Evolutionary conservation across 495 filamentous ascomycete species (phyloP), one percentile per base, ranked within the genome.

Genomic region (Penicillium pancosmium): DNA sequence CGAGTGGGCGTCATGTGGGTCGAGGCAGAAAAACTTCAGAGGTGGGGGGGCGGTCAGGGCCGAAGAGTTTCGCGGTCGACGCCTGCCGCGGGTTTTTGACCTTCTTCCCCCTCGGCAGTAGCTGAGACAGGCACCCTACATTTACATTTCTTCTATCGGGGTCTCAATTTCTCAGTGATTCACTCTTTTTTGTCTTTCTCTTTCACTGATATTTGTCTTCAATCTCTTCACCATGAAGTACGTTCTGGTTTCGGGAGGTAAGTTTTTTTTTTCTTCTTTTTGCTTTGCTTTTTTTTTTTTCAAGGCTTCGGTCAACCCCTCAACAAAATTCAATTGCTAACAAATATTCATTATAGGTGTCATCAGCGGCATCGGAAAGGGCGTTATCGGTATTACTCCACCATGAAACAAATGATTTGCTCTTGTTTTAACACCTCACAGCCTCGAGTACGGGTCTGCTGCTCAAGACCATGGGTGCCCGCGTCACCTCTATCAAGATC

Each of bases 351-450:
- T 51, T 27, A 44, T 48, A 88, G 87, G 89, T 80, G 86, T 90
- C 63, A 91, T 92, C 55, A 85, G 81, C 64, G 91, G 91, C 60
- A 87, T 94, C 69, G 91, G 90, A 58, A 93, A 93, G 77, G 90
- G 91, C 67, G 83, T 90, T 50, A 91, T 91, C 68, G 85, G 59
- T 61, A 61, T 41, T 23, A 15, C 16, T 48, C 23, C 49, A 36
- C 48, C 38, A 41, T 53, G 18, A 56, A 31, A 49, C 21, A 23
- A 52, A 31, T 27, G 46, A 50, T 35, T 41, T 38, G 11, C 15
- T 27, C 44, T 49, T 27, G 38, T 15, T 55, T 49, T 56, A 61
- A 56, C 46, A 47, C 54, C 19, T 52, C 35, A 34, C 54, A 61
- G 67, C 87, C 88, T 83, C 71, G 71, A 70, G 64, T 55, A 64